A percentile compares a stretch with the other conserved stretches of the same genome.
Conservation (phyloP, 495 filamentous ascomycete genomes). For the Apiosordaria backusii region DNA sequence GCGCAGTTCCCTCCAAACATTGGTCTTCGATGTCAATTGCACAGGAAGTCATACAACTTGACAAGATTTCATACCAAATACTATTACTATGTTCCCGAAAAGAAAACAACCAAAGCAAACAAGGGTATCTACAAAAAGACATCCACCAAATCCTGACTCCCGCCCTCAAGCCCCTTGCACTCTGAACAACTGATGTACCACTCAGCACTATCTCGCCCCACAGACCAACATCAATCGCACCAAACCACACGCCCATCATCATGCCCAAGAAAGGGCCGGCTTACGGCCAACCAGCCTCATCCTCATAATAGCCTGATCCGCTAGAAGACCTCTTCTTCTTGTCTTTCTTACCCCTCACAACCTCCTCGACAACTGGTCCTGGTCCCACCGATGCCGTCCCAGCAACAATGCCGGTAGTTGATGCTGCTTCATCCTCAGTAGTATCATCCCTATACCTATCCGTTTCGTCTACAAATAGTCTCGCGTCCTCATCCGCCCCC, state of each 20-base stretch:
- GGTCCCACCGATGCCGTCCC: constrained; percentile 10
- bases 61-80: too few species aligned
- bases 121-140: neutral
- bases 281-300: neutral
- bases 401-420: constrained; percentile 1
- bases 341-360: constrained; percentile 23
- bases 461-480: constrained; percentile 30
- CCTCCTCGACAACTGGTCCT: constrained; percentile 16
- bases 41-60: too few species aligned
- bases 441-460: constrained; percentile 27
- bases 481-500: constrained; percentile 16
- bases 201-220: neutral
- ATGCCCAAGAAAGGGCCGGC: neutral
- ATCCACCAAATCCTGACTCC: neutral
- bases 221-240: neutral
- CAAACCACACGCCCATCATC: neutral
- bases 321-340: constrained; percentile 12
- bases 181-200: neutral
- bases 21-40: too few species aligned
- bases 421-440: constrained; percentile 8
- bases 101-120: neutral
- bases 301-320: constrained; percentile 3
- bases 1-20: neutral
- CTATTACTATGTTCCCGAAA: too few species aligned
- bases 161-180: too few species aligned